Base-by-base conservation (phyloP, 2,329 filamentous ascomycete species). In the Alternaria sp. region DNA sequence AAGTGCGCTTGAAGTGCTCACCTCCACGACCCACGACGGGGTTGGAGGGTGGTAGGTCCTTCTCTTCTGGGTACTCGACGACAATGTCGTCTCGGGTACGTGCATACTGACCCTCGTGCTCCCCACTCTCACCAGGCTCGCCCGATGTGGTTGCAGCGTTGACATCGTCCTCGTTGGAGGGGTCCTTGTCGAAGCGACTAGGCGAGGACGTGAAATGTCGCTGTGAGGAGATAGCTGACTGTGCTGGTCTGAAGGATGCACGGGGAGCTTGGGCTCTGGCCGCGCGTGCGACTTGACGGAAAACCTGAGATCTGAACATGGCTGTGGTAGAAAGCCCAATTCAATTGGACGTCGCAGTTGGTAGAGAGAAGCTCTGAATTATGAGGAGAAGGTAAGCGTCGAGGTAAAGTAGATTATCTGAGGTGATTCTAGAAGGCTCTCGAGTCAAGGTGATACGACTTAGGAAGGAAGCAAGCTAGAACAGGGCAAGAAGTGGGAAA, bases 1-100 rank as follows among this genome's bases (percentile, higher is more conserved):
- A 87, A 0, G 93, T 97, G 25, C 93, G 90, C 84, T 93, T 93
- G 81, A 92, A 91, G 75, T 96, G 92, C 76, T 90, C 87, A 17
- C 92, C 93, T 65, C 92, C 92, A 55, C 92, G 87, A 52, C 93
- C 93, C 67, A 89, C 86, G 8, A 95, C 88, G 5, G 92, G 90
- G 60, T 85, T 83, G 61, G 89, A 91, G 45, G 87, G 85, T 10
- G 93, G 93, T 68, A 96, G 86, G 64, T 93, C 87, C 59, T 87
- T 82, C 74, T 93, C 91, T 40, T 88, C 87, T 0, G 93, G 93
- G 76, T 96, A 93, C 79, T 93, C 89, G 66, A 96, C 89, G 43
- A 89, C 87, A 65, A 97, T 90, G 59, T 85, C 88, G 53, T 93
- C 87, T 74, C 96, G 92, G 10, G 93, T 97, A 74, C 92, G 90